phyloP scores from a whole-genome alignment of 192 early-diverging fungal genomes.

The Coemansia asiatica region DNA sequence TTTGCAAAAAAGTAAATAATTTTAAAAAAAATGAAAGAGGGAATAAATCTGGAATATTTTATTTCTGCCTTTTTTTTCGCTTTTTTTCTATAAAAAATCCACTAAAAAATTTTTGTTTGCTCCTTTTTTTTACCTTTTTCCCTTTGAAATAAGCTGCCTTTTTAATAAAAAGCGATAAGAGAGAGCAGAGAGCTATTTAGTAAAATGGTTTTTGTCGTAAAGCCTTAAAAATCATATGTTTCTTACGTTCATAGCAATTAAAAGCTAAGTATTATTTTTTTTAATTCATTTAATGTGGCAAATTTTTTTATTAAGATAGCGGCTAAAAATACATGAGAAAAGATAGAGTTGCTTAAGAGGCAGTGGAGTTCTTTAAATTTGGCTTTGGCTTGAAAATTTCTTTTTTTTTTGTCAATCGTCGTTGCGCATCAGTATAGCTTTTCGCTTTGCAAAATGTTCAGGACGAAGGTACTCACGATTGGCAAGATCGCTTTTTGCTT shows the following conservation, averaged over 20 bases:
- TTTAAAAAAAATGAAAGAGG: neutral
- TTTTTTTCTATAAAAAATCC: too few species aligned
- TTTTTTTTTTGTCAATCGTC: neutral
- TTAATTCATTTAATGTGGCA: neutral
- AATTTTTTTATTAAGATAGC: neutral
- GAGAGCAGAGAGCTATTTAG: too few species aligned
- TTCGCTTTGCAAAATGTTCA: neutral
- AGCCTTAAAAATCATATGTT: too few species aligned
- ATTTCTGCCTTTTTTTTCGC: too few species aligned
- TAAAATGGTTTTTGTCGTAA: too few species aligned
- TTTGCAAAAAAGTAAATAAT: neutral
- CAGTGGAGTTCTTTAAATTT: neutral
- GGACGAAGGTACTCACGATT: neutral
- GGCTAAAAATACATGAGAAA: constrained; percentile 3
- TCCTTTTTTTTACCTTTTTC: neutral
- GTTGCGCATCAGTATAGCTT: neutral
- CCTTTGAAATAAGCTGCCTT: neutral
- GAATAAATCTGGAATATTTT: neutral
- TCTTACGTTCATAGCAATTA: neutral
- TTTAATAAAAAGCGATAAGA: too few species aligned
- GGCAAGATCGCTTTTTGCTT: constrained; percentile 4
- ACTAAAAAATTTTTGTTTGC: too few species aligned
- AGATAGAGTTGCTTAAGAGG: neutral
- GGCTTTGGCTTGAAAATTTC: neutral
- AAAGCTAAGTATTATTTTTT: neutral